Evolutionary conservation across 306 rosid genomes (phyloP).

Genomic region (Lagenaria siceraria): DNA sequence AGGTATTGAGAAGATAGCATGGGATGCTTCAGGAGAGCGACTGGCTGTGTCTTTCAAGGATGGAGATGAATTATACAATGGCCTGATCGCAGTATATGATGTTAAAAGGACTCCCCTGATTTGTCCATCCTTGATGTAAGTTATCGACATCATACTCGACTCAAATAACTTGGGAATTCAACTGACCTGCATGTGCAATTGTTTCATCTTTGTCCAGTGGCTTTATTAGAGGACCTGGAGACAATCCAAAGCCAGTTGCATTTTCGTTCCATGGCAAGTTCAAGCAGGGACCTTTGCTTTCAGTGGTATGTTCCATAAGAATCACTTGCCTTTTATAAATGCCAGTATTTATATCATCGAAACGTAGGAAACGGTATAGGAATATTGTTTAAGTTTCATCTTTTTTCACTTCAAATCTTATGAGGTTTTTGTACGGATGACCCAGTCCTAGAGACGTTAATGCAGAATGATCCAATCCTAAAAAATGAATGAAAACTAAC

Average conservation of each 20-base stretch:
- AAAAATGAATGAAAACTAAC: no score
- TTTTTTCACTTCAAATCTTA: neutral
- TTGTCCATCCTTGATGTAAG: constrained; percentile 78
- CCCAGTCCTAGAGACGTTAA: no score
- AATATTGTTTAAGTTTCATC: neutral
- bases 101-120: constrained; percentile 63
- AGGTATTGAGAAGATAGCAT: constrained; percentile 77
- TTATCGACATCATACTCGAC: neutral
- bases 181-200: neutral
- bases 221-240: constrained; percentile 95
- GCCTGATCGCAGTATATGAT: constrained; percentile 82
- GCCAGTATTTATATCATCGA: neutral
- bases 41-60: constrained; percentile 76
- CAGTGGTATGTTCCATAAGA: constrained; percentile 51
- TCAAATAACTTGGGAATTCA: neutral
- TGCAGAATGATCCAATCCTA: no score
- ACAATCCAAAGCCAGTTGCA: constrained; percentile 58
- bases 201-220: constrained; percentile 43
- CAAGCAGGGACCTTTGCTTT: constrained; percentile 88
- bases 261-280: constrained; percentile 75
- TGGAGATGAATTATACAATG: constrained; percentile 57
- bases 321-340: neutral
- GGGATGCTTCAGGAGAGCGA: constrained; percentile 97
- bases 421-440: neutral
- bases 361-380: neutral